Percentiles rank a stretch among this genome's conserved stretches.
Conservation (phyloP, 441 rosid species). For the Adansonia madagascariensis region DNA sequence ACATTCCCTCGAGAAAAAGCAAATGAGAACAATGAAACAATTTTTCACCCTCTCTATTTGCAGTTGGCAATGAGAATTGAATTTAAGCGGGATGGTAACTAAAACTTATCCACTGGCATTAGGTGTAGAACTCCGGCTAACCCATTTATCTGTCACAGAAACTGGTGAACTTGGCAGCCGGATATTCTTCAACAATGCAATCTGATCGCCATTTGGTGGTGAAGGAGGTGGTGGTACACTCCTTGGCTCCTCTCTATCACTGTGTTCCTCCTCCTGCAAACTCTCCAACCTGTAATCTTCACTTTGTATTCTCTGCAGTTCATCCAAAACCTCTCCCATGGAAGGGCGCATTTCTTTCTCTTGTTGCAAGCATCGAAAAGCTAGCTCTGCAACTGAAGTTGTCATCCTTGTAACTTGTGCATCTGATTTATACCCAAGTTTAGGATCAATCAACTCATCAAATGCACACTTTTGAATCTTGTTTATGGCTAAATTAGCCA, state of each 20-base stretch:
- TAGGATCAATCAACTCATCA: constrained; percentile 62
- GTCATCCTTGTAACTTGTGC: constrained; percentile 50
- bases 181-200: constrained; percentile 40
- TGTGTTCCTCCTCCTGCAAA: constrained; percentile 8
- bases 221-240: constrained; percentile 38
- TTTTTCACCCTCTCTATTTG: too few relatives aligned
- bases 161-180: constrained; percentile 51
- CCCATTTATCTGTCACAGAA: constrained; percentile 68
- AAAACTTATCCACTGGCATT: constrained; percentile 37
- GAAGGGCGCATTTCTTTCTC: constrained; percentile 66
- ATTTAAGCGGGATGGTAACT: not conserved
- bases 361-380: constrained; percentile 69
- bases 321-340: constrained; percentile 58
- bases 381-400: constrained; percentile 62
- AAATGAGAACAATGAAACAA: not conserved
- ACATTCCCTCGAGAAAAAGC: constrained; percentile 1
- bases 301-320: constrained; percentile 44
- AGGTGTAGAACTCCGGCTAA: constrained; percentile 47
- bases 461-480: constrained; percentile 53
- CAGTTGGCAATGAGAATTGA: not conserved
- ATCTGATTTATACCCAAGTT: constrained; percentile 49
- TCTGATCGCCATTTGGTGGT: constrained; percentile 43
- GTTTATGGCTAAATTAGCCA: constrained; percentile 64
- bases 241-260: constrained; percentile 22
- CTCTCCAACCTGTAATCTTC: constrained; percentile 26